Percentiles rank a stretch among this genome's conserved stretches.
Evolutionary conservation across 441 rosid genomes (phyloP).

Genomic region (Breynia disticha): DNA sequence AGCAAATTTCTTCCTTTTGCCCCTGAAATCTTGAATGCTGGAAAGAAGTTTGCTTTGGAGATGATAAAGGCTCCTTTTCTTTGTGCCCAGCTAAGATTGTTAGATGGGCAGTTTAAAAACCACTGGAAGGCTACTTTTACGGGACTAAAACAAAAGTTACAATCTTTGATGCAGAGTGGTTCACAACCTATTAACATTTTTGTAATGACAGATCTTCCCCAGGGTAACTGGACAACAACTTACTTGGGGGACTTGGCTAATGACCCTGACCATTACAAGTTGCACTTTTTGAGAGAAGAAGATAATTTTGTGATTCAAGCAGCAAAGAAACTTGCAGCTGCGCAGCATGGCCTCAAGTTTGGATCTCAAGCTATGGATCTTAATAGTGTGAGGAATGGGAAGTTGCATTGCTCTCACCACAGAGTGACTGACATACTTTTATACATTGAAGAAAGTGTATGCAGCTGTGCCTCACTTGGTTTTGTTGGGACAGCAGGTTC

Average conservation of each 20-base stretch:
- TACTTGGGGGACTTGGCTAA: slow-evolving; percentile 47
- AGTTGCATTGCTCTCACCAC: slow-evolving; percentile 33
- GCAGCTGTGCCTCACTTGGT: slow-evolving; percentile 86
- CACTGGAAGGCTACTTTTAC: slow-evolving; percentile 63
- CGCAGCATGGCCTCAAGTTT: slow-evolving; percentile 38
- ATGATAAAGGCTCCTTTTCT: slow-evolving; percentile 60
- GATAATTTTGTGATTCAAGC: slow-evolving; percentile 38
- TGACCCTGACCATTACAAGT: slow-evolving; percentile 25
- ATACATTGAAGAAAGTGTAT: slow-evolving; percentile 68
- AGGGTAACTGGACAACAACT: slow-evolving; percentile 65
- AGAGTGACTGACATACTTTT: slow-evolving; percentile 45
- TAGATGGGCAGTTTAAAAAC: slow-evolving; percentile 95
- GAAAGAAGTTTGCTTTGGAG: slow-evolving; percentile 49
- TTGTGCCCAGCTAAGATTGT: slow-evolving; percentile 79
- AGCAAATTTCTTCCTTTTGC: slow-evolving; percentile 62
- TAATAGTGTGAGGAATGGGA: slow-evolving; percentile 17
- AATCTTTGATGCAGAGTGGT: slow-evolving; percentile 34
- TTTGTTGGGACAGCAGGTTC: slow-evolving; percentile 88
- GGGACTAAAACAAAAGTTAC: slow-evolving; percentile 51
- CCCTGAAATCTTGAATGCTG: slow-evolving; percentile 52
- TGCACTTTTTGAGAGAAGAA: slow-evolving; percentile 24
- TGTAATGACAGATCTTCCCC: slow-evolving; percentile 91
- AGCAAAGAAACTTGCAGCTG: slow-evolving; percentile 31
- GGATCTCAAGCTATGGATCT: slow-evolving; percentile 27
- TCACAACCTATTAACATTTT: slow-evolving; percentile 45